These are phyloP conservation scores for Achaetomiella virescens DNA, from an alignment of 495 filamentous ascomycete species.

Conservation along the genomic window DNA sequence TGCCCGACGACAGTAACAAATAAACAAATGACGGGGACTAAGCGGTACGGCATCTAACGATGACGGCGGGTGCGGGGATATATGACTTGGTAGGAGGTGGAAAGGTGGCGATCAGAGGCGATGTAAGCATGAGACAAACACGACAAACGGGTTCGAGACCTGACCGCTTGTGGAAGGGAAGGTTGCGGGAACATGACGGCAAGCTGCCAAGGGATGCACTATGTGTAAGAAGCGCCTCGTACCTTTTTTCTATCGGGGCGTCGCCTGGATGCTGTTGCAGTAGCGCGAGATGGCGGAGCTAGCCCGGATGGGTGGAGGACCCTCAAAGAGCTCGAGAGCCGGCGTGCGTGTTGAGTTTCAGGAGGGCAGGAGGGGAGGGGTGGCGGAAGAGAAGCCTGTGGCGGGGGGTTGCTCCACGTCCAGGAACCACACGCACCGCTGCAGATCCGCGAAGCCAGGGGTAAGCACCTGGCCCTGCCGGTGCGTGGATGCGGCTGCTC, in stretches of 20 bases:
- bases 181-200: background rate
- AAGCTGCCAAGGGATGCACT: background rate
- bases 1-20: background rate
- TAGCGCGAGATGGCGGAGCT: slow-evolving; percentile 16
- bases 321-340: slow-evolving; percentile 22
- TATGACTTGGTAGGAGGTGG: too few species aligned
- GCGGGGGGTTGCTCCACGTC: background rate
- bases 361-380: slow-evolving; percentile 1
- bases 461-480: slow-evolving; percentile 16
- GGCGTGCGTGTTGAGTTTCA: slow-evolving; percentile 21
- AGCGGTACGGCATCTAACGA: too few species aligned
- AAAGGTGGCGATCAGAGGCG: too few species aligned
- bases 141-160: too few species aligned
- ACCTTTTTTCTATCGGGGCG: slow-evolving; percentile 15
- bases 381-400: background rate
- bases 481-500: slow-evolving; percentile 26
- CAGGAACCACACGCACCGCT: slow-evolving; percentile 20
- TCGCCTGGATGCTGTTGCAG: slow-evolving; percentile 1
- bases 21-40: slow-evolving; percentile 3
- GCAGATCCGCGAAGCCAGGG: slow-evolving; percentile 22
- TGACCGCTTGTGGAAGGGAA: too few species aligned
- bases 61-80: too few species aligned
- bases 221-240: slow-evolving; percentile 13
- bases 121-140: too few species aligned
- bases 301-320: slow-evolving; percentile 25